Percentiles rank a stretch among this genome's conserved stretches.
Conservation (phyloP, 1,284 basidiomycete genomes). For the Pseudozyma pruni region DNA sequence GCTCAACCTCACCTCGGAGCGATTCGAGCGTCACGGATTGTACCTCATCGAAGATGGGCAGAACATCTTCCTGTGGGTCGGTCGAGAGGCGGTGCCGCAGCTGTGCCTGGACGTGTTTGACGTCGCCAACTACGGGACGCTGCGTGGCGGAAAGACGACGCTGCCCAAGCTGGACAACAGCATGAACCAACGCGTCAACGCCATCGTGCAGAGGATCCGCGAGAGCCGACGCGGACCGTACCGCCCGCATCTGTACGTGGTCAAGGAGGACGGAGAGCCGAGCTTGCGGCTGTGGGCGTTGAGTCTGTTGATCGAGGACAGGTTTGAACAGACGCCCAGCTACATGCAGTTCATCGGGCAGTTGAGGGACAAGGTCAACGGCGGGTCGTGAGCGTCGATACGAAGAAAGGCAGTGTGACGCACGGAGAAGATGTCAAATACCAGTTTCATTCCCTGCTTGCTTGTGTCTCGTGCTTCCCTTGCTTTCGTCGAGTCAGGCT, state of each 20-base stretch:
- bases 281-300: conserved; percentile 89
- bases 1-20: conserved; percentile 91
- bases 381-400: conserved; percentile 56
- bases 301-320: conserved; percentile 92
- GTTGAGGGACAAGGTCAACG: conserved; percentile 62
- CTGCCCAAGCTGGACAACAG: conserved; percentile 87
- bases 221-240: conserved; percentile 88
- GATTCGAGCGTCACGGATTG: conserved; percentile 92
- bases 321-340: conserved; percentile 91
- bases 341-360: conserved; percentile 87
- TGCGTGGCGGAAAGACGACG: conserved; percentile 93
- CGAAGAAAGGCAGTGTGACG: too few relatives aligned
- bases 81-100: conserved; percentile 93
- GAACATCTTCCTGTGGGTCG: conserved; percentile 97
- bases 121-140: conserved; percentile 83
- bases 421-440: conserved; percentile 1
- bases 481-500: too few relatives aligned
- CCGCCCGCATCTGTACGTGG: conserved; percentile 92
- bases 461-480: too few relatives aligned
- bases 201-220: conserved; percentile 89
- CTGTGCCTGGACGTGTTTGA: conserved; percentile 94
- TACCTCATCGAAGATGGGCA: conserved; percentile 98
- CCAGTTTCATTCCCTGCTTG: neutral
- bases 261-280: conserved; percentile 98
- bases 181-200: conserved; percentile 92